phyloP scores from a whole-genome alignment of 768 basidiomycete species.

The Tremella yokohamensis region DNA sequence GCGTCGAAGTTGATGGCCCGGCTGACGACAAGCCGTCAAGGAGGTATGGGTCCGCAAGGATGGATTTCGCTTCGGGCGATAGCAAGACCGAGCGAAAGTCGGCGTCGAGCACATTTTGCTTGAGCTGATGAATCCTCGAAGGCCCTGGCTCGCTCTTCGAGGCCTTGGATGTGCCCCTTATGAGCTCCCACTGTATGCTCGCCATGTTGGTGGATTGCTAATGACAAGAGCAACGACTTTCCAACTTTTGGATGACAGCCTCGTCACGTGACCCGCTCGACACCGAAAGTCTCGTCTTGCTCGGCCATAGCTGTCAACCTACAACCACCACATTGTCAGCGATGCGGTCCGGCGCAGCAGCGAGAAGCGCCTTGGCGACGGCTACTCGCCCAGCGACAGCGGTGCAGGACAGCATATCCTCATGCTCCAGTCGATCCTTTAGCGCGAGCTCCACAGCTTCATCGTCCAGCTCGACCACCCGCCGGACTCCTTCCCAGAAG shows the following conservation, averaged over 20 bases:
- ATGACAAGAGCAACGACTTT: neutral
- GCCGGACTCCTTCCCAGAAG: neutral
- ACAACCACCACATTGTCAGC: neutral
- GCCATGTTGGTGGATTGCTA: conserved; percentile 14
- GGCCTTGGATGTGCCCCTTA: conserved; percentile 14
- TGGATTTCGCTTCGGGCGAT: conserved; percentile 49
- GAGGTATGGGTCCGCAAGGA: conserved; percentile 50
- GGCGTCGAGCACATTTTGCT: conserved; percentile 43
- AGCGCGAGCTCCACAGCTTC: neutral
- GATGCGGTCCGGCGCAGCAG: neutral
- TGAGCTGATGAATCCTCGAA: conserved; percentile 35
- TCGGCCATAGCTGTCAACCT: neutral
- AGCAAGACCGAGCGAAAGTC: conserved; percentile 52
- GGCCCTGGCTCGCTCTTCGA: conserved; percentile 4
- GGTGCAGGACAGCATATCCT: neutral
- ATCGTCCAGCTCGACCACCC: neutral
- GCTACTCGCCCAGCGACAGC: neutral
- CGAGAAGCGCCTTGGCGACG: neutral
- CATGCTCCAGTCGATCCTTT: neutral
- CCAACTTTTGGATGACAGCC: neutral
- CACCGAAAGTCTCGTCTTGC: neutral
- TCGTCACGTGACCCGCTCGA: neutral
- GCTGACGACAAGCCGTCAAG: conserved; percentile 48
- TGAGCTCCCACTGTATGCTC: conserved; percentile 30
- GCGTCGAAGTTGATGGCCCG: conserved; percentile 11